Percentiles rank a stretch among this genome's conserved stretches.
Evolutionary conservation across 1,284 basidiomycete genomes (phyloP).

Genomic region (Omphalotus olearius): DNA sequence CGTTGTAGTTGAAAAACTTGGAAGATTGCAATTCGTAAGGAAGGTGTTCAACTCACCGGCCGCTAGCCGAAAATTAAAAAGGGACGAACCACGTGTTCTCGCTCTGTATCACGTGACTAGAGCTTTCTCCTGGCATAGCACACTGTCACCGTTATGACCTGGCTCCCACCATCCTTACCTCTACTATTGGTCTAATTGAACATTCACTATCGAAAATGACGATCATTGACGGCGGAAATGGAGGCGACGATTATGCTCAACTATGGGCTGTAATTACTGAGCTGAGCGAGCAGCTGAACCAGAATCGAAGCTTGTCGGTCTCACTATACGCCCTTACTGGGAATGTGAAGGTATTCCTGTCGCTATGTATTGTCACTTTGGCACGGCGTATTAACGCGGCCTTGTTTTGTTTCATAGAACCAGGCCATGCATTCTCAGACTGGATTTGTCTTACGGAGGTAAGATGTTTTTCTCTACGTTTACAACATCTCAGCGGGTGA

Average conservation of each 20-base stretch:
- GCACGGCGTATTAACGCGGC: background rate
- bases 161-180: no score
- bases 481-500: background rate
- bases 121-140: no score
- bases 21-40: no score
- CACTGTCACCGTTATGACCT: no score
- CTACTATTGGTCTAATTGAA: background rate
- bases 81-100: no score
- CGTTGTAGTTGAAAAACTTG: no score
- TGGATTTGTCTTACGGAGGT: constrained; percentile 89
- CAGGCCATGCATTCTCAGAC: constrained; percentile 73
- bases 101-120: no score
- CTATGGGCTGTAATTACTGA: constrained; percentile 77
- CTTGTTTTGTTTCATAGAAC: constrained; percentile 31
- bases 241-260: constrained; percentile 55
- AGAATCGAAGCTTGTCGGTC: constrained; percentile 64
- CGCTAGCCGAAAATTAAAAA: no score
- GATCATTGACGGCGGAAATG: constrained; percentile 30
- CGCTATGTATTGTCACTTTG: background rate
- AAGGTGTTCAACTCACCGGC: no score
- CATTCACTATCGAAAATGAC: constrained; percentile 25
- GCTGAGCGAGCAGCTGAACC: constrained; percentile 79
- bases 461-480: constrained; percentile 19
- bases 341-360: constrained; percentile 69
- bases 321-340: constrained; percentile 62